Conservation (phyloP, 352 stramenopile species). For the Blastocystis sp. region DNA sequence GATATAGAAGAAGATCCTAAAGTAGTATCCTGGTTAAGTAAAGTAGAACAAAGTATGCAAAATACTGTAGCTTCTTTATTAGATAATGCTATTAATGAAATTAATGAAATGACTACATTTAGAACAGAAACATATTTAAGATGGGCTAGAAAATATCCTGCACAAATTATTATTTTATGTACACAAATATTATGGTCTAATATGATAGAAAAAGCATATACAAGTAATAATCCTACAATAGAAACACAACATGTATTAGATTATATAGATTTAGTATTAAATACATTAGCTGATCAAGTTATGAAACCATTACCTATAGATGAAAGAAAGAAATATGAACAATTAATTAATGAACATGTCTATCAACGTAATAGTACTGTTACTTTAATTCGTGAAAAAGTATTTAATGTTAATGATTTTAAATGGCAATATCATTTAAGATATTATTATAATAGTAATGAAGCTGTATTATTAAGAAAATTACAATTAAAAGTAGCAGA, state of each 20-base stretch:
- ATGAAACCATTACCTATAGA: slow-evolving; percentile 59
- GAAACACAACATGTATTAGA: slow-evolving; percentile 42
- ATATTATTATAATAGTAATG: slow-evolving; percentile 82
- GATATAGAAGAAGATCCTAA: slow-evolving; percentile 62
- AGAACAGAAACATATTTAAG: slow-evolving; percentile 66
- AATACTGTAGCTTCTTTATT: slow-evolving; percentile 77
- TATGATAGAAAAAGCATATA: slow-evolving; percentile 69
- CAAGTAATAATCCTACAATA: slow-evolving; percentile 50
- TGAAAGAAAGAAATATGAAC: slow-evolving; percentile 92
- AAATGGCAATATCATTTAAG: slow-evolving; percentile 95
- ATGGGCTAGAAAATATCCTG: slow-evolving; percentile 87
- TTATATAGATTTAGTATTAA: slow-evolving; percentile 56
- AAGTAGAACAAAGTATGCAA: slow-evolving; percentile 88
- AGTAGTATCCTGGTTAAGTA: slow-evolving; percentile 79
- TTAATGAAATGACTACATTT: slow-evolving; percentile 48
- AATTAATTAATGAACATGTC: slow-evolving; percentile 99
- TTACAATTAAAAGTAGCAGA: slow-evolving; percentile 69
- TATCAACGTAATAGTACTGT: slow-evolving; percentile 88
- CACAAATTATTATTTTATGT: slow-evolving; percentile 93
- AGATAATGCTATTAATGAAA: slow-evolving; percentile 57
- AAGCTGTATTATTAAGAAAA: slow-evolving; percentile 60
- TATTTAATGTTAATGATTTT: slow-evolving; percentile 61
- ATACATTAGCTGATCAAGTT: slow-evolving; percentile 83
- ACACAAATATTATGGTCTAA: slow-evolving; percentile 88
- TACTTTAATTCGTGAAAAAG: slow-evolving; percentile 54